Base-by-base conservation (phyloP, 352 stramenopile species). In the Pythium pyrilobum region DNA sequence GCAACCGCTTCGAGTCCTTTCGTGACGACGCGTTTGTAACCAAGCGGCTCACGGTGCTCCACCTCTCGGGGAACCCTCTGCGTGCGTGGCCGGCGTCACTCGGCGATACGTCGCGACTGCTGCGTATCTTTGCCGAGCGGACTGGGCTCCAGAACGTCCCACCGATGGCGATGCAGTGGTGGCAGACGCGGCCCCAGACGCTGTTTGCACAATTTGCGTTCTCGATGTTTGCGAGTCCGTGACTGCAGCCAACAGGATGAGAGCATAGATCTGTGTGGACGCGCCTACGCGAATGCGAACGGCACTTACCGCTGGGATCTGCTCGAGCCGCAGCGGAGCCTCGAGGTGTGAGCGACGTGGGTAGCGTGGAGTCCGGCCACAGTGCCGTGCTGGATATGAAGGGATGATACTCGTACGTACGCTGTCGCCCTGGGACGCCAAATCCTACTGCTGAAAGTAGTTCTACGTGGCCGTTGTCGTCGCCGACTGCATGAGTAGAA, bases 221-320 rank as follows among this genome's bases (percentile, higher is more conserved):
- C 13, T 54, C 53, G 16, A 25, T 61, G n/a, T 50, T 40, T 25
- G 54, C 49, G 2, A 65, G 57, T 54, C 50, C 43, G 0, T n/a
- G 16, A 48, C 10, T 56, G 48, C 27, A 31, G 37, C 4, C 13
- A 8, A 13, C 28, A 15, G 29, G 11, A n/a, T 7, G 34, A 40
- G 7, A 32, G 34, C 6, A 21, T n/a, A 18, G n/a, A 20, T 2
- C 12, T 49, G 8, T 64, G 56, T 23, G 7, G 6, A 9, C 34
- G 4, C 5, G 49, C 52, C 18, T 18, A 64, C 18, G 21, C n/a
- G 1, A 57, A 23, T 15, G 24, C 12, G n/a, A 38, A 37, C 12
- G 56, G 56, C 13, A 50, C 55, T 5, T 56, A 56, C 31, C 38
- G 3, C 2, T 61, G 53, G 44, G 37, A 61, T 13, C 24, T 61